Percentiles rank a stretch among this genome's conserved stretches.
These are phyloP conservation scores for Verticillium zaregamsianum DNA, from an alignment of 2,329 filamentous ascomycete species.

Conservation along the genomic window DNA sequence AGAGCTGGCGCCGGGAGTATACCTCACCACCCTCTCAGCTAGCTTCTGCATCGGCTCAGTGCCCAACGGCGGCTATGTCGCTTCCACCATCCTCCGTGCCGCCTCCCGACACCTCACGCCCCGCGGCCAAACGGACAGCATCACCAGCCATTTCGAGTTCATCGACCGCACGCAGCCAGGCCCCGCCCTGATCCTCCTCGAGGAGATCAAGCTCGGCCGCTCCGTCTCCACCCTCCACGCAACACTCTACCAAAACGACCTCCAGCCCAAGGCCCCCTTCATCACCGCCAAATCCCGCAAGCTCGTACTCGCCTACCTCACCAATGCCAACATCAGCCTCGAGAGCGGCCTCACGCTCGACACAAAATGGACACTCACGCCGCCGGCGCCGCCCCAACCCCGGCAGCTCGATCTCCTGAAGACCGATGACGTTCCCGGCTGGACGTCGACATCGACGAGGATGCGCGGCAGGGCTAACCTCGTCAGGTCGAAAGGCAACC, in stretches of 20 bases:
- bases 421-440: constrained; percentile 21
- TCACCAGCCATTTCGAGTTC: constrained; percentile 37
- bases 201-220: constrained; percentile 37
- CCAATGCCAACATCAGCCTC: constrained; percentile 25
- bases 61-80: constrained; percentile 43
- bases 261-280: constrained; percentile 28
- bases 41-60: constrained; percentile 27
- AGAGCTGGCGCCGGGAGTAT: constrained; percentile 17
- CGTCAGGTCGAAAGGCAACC: constrained; percentile 21
- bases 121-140: constrained; percentile 29
- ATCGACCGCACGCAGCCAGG: constrained; percentile 32
- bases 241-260: constrained; percentile 34
- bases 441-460: constrained; percentile 13
- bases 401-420: constrained; percentile 20
- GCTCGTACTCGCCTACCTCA: constrained; percentile 33
- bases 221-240: constrained; percentile 36
- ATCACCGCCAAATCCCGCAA: constrained; percentile 24
- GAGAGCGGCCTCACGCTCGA: constrained; percentile 22
- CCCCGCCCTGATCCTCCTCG: constrained; percentile 30
- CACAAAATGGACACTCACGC: constrained; percentile 8
- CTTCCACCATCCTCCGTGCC: constrained; percentile 32
- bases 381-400: constrained; percentile 11
- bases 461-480: constrained; percentile 6
- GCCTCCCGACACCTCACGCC: constrained; percentile 27
- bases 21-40: constrained; percentile 15